Base-by-base conservation (phyloP, 1,284 basidiomycete species). In the Hymenochaete sp. region DNA sequence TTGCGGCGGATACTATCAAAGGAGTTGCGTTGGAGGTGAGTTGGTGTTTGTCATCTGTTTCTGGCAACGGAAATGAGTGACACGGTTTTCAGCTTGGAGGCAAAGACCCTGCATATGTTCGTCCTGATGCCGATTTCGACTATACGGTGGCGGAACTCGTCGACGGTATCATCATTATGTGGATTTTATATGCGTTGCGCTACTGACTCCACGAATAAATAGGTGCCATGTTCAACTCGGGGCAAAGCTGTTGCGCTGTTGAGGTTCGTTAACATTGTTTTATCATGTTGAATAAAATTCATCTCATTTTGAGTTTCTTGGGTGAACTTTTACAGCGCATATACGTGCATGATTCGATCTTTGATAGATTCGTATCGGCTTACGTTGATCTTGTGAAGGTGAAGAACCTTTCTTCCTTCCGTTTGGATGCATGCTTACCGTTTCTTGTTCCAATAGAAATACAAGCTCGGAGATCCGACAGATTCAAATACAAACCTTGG, bases 181-280 rank as follows among this genome's bases (percentile, higher is more conserved):
- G 26, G 53, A 10, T 10, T 35, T 29, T 16, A 14, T 11, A 25
- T 32, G 5, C 13, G 35, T 42, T 22, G 4, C 16, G 27, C 36
- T 24, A 26, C 27, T 31, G n/a, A 18, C 42, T 41, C 13, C 21
- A 44, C 42, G 36, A 29, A 38, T 3, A 22, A 31, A 1, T 54
- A 88, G 85, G 87, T 44, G 85, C 90, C 22, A 81, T 93, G 67
- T 98, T 92, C 73, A 97, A 97, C 64, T 92, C 92, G 11, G 93
- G 93, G 1, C 93, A 97, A 62, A 90, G 86, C 53, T 93, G 90
- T 59, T 93, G 90, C 57, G 77, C 83, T 0, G 70, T 95, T 52
- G 85, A 89, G 69, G 77, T 88, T 55, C 26, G 67, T 57, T 22
- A n/a, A n/a, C n/a, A n/a, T n/a, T n/a, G n/a, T 2, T 3, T 28